Base-by-base conservation (phyloP, 176 grass and related monocot genomes). In the Oropetium thomaeum region DNA sequence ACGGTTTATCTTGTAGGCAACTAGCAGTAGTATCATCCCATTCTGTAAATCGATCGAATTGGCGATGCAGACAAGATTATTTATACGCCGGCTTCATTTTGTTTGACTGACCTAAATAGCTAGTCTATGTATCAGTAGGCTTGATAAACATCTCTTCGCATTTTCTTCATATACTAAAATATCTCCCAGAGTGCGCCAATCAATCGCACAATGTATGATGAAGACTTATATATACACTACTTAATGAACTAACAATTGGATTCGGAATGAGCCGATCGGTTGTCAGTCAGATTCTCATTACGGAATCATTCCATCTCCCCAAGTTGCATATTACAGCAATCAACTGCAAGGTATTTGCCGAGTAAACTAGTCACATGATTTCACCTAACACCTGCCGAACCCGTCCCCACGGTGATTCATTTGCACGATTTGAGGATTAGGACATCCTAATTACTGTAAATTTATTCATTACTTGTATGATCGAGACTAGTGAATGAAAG, bases 281-380 rank as follows among this genome's bases (percentile, higher is more conserved):
- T 43, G 61, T 67, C 80, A 84, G 44, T 84, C 37, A 62, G 81
- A 83, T 76, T 49, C 13, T 69, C 81, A 43, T 83, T 69, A 33
- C 65, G 44, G 80, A 74, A 83, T 75, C 51, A 58, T 57, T 75
- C n/a, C n/a, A n/a, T n/a, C n/a, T n/a, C 47, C 20, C 2, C 49
- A 58, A 82, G 39, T 74, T 68, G 71, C 38, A 40, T 12, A 16
- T 4, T 13, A 12, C 7, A 9, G 70, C 44, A 47, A 19, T n/a
- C 42, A 51, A 70, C 63, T 73, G 27, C 65, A 29, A 16, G 30
- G 73, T 16, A 63, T 67, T 75, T 83, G 3, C 12, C 4, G 16
- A 59, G 39, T 75, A 37, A 70, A 83, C 3, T 77, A 70, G 4
- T 54, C 4, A 2, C 13, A 26, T 23, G 26, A 33, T 54, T 62